phyloP scores from a whole-genome alignment of 2,329 filamentous ascomycete species.

The Neonectria punicea region DNA sequence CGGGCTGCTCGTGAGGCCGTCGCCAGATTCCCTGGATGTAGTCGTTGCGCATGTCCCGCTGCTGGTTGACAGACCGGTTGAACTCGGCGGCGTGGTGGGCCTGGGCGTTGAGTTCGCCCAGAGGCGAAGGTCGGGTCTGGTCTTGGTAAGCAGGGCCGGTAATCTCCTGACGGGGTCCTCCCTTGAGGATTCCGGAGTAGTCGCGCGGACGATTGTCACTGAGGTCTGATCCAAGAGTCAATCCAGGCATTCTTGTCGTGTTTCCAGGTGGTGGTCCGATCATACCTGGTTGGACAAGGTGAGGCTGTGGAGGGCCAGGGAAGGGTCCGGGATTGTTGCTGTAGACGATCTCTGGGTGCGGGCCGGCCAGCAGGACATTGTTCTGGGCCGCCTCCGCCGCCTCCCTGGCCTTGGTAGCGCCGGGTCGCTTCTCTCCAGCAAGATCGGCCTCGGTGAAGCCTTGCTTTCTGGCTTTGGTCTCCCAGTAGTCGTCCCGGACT shows the following conservation, averaged over 20 bases:
- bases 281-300: slow-evolving; percentile 78
- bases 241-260: slow-evolving; percentile 81
- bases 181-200: slow-evolving; percentile 80
- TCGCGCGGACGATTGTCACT: slow-evolving; percentile 82
- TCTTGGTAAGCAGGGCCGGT: slow-evolving; percentile 90
- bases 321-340: slow-evolving; percentile 76
- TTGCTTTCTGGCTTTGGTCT: slow-evolving; percentile 95
- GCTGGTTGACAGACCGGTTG: slow-evolving; percentile 84
- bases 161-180: slow-evolving; percentile 89
- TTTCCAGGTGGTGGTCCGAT: slow-evolving; percentile 71
- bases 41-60: slow-evolving; percentile 80
- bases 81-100: slow-evolving; percentile 90
- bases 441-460: slow-evolving; percentile 97
- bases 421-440: slow-evolving; percentile 94
- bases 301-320: slow-evolving; percentile 73
- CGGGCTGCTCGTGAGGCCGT: slow-evolving; percentile 81
- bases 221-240: slow-evolving; percentile 82
- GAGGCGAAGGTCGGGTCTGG: slow-evolving; percentile 78
- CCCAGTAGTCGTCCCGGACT: slow-evolving; percentile 98
- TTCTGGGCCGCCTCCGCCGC: slow-evolving; percentile 75
- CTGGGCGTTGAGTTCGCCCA: slow-evolving; percentile 84
- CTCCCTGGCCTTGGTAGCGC: slow-evolving; percentile 88
- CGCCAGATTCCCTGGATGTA: slow-evolving; percentile 87
- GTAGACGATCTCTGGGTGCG: slow-evolving; percentile 89
- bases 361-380: slow-evolving; percentile 70